Evolutionary conservation across 352 stramenopile species (phyloP).

Genomic region (Globisporangium iwayamae): DNA sequence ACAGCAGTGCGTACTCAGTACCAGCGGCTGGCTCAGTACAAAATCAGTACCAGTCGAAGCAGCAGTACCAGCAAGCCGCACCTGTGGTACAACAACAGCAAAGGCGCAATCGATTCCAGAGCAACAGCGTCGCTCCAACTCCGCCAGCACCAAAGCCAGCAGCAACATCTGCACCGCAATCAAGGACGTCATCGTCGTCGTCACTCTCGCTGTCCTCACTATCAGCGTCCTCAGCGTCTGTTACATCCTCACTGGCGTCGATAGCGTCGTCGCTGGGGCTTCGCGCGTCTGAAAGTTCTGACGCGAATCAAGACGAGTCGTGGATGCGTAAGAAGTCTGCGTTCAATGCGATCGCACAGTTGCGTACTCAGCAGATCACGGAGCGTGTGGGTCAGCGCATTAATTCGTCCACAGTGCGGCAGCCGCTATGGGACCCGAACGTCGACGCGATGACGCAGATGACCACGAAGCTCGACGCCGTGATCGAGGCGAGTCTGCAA

Average conservation of each 20-base stretch:
- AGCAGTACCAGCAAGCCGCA: constrained; percentile 2
- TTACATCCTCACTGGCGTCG: background rate
- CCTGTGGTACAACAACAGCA: constrained; percentile 11
- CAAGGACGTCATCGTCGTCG: background rate
- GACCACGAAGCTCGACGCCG: constrained; percentile 36
- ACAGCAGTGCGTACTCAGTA: background rate
- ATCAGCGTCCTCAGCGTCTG: constrained; percentile 3
- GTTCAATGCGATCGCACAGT: constrained; percentile 1
- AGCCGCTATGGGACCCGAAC: constrained; percentile 2
- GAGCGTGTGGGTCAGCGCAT: constrained; percentile 20
- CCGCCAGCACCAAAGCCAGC: background rate
- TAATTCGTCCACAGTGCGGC: background rate
- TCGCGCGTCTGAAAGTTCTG: constrained; percentile 1
- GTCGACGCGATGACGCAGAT: constrained; percentile 23
- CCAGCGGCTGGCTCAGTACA: background rate
- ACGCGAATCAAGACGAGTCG: constrained; percentile 9
- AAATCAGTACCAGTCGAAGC: background rate
- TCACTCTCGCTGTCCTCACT: constrained; percentile 2
- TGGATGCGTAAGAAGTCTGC: constrained; percentile 13
- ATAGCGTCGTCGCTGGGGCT: constrained; percentile 13
- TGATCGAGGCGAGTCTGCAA: constrained; percentile 32
- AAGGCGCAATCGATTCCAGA: constrained; percentile 6
- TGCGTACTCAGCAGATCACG: constrained; percentile 18
- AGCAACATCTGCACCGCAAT: background rate
- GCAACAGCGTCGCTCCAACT: background rate